Base-by-base conservation (phyloP, 805 yeast genomes). In the Yarrowia deformans region DNA sequence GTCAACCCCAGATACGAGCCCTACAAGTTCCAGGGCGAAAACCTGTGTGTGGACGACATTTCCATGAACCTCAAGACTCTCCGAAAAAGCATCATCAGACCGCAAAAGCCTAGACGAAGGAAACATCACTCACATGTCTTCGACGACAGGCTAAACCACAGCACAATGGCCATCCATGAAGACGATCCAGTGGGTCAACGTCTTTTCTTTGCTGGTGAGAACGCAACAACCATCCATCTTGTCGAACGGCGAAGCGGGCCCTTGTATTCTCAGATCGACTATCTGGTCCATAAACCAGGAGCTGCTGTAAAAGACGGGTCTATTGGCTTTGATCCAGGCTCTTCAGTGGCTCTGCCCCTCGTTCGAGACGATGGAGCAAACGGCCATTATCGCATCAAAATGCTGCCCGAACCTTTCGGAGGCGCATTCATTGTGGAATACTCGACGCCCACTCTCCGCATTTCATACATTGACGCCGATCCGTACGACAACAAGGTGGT, bases 401-500 rank as follows among this genome's bases (percentile, higher is more conserved):
- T 54, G 34, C 45, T 54, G 14, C 60, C 60, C 23, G n/a, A 35
- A 2, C 35, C 60, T 1, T 54, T 54, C 37, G 60, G 60, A 19
- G 60, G 60, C 7, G 60, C 34, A 1, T 54, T 54, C 19, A 39
- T 54, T 1, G 60, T 54, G 34, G 60, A 54, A 34, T 54, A 54
- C 45, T 54, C 60, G 5, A 54, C 45, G 13, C 60, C 60, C 34
- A 39, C 39, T 4, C 13, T 54, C n/a, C 45, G 60, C 3, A 23
- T 54, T 3, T 54, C 60, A 8, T 54, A 54, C 19, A 8, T 54
- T 45, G 60, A 54, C 8, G 16, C 60, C 8, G 16, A 54, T 39
- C 60, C 60, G 7, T 54, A 54, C 18, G 32, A 54, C 1, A 54
- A 37, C 45, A 54, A 54, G 45, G 60, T 54, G 45, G 60, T 54